phyloP scores from a whole-genome alignment of 768 basidiomycete genomes.

The Lactarius psammicola region DNA sequence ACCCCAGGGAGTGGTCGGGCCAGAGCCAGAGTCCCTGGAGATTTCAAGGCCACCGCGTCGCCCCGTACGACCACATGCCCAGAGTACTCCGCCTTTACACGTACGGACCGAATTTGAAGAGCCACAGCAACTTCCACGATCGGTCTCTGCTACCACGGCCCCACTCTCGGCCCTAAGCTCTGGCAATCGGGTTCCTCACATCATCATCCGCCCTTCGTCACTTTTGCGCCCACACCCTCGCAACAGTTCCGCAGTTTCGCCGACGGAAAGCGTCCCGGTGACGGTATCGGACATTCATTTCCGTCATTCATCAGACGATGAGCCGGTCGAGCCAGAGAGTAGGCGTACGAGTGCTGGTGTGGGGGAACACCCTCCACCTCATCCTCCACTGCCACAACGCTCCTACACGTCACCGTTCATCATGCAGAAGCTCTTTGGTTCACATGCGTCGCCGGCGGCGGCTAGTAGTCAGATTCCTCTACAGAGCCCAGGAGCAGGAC shows the following conservation, averaged over 20 bases:
- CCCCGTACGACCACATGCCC: slow-evolving; percentile 2
- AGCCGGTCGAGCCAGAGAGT: slow-evolving; percentile 29
- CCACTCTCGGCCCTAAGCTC: slow-evolving; percentile 4
- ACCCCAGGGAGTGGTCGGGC: slow-evolving; percentile 11
- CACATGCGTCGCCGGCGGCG: slow-evolving; percentile 20
- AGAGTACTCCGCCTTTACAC: slow-evolving; percentile 17
- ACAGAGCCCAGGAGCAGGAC: slow-evolving; percentile 23
- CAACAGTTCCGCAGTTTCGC: slow-evolving; percentile 30
- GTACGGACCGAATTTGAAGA: slow-evolving; percentile 18
- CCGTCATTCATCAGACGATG: slow-evolving; percentile 36
- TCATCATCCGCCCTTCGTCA: slow-evolving; percentile 28
- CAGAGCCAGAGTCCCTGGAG: not conserved
- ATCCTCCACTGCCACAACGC: slow-evolving; percentile 32
- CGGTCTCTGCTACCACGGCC: slow-evolving; percentile 18
- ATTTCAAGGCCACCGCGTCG: not conserved
- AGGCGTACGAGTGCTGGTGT: slow-evolving; percentile 29
- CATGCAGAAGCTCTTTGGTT: slow-evolving; percentile 36
- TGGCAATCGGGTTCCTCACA: slow-evolving; percentile 7
- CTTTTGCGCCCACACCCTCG: slow-evolving; percentile 28
- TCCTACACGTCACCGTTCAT: slow-evolving; percentile 35
- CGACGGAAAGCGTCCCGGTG: slow-evolving; percentile 38
- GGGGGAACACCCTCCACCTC: slow-evolving; percentile 31
- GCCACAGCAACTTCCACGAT: slow-evolving; percentile 17
- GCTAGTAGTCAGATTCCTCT: not conserved
- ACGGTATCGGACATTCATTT: slow-evolving; percentile 41